Base-by-base conservation (phyloP, 2,329 filamentous ascomycete genomes). In the Cercospora sesami region DNA sequence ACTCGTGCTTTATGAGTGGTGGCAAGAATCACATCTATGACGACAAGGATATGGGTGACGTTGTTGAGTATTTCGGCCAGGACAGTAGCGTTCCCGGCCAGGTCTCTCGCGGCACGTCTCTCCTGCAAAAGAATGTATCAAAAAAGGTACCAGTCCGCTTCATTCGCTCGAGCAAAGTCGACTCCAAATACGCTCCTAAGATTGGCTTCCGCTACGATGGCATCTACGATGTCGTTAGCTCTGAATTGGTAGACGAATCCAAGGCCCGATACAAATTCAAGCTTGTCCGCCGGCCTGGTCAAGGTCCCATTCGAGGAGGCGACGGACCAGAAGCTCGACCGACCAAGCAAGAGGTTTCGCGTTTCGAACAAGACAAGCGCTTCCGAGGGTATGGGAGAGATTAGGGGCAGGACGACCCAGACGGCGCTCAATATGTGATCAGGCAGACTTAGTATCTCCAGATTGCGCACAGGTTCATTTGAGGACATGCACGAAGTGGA, bases 141-240 rank as follows among this genome's bases (percentile, higher is more conserved):
- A 30, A 63, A n/a, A 75, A 79, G 1, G 74, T 80, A 2, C 79
- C 81, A 0, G 80, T 89, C 3, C 80, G 87, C 1, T 81, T 89
- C 3, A 78, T 89, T 5, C 82, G 86, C 1, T 83, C 82, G 0
- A 72, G 75, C 4, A 81, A 83, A 18, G 75, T 82, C 33, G 74
- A 76, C 9, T 81, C 81, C 18, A 69, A 65, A 0, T 86, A 81
- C 63, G 78, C 82, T 0, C 86, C 86, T 0, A 67, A 73, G 1
- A 68, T 77, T 9, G 86, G 86, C 0, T 79, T 86, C n/a, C 77
- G 87, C 1, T 88, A 88, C 63, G 86, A 89, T 73, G 87, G 86
- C 0, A 74, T 88, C 0, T 89, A 89, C 69, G 73, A 78, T 5
- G 81, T 88, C 5, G 77, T 76, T 0, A 73, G 67, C 2, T 79